Conservation (phyloP, 2,329 filamentous ascomycete species). For the Pseudogymnoascus sp. region DNA sequence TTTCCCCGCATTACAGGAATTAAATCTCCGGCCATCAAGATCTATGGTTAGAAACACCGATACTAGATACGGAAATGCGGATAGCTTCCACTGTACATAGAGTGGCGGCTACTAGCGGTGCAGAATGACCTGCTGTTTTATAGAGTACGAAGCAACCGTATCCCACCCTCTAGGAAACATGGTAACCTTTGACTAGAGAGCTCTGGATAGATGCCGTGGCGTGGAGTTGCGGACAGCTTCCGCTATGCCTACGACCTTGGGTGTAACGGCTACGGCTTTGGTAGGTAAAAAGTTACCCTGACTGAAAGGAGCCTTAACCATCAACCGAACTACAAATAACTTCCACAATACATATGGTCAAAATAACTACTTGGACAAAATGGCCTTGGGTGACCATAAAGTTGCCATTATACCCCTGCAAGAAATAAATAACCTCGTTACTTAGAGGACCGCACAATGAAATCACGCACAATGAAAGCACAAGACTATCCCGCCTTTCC, state of each 20-base stretch:
- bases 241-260: neutral
- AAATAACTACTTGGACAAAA: neutral
- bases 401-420: neutral
- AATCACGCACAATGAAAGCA: neutral
- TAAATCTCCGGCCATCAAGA: neutral
- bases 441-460: neutral
- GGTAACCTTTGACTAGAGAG: neutral
- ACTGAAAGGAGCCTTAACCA: neutral
- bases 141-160: neutral
- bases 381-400: neutral
- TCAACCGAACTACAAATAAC: neutral
- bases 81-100: neutral
- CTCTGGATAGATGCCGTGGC: neutral
- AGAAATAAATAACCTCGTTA: neutral
- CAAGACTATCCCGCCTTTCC: neutral
- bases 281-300: neutral
- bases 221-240: neutral
- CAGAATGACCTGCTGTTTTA: neutral
- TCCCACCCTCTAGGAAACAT: neutral
- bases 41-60: neutral
- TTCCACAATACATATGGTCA: neutral
- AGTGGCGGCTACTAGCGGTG: neutral
- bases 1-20: neutral
- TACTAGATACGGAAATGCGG: neutral
- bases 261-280: neutral